Conservation (phyloP, 768 basidiomycete species). For the Rhodotorula kratochvilovae region DNA sequence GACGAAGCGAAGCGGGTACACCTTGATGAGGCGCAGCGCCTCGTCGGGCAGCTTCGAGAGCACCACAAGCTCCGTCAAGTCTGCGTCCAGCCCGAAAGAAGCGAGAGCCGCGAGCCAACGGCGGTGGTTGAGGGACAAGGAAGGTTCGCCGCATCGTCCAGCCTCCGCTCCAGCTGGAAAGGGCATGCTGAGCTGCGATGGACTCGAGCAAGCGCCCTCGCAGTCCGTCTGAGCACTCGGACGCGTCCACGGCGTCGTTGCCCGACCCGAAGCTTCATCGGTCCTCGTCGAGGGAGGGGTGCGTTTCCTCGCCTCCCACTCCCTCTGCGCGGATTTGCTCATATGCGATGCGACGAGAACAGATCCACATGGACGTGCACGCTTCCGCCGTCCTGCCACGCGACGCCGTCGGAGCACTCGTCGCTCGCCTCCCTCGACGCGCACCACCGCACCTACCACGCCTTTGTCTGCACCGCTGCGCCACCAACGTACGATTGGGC, state of each 20-base stretch:
- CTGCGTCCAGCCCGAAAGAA: no score
- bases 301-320: neutral
- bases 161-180: no score
- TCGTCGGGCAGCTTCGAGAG: no score
- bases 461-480: slow-evolving; percentile 21
- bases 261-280: slow-evolving; percentile 1
- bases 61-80: no score
- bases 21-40: no score
- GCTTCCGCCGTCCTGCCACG: slow-evolving; percentile 32
- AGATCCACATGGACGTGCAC: slow-evolving; percentile 24
- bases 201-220: slow-evolving; percentile 1
- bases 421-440: slow-evolving; percentile 5
- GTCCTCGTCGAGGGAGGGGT: neutral
- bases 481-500: slow-evolving; percentile 2
- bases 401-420: neutral
- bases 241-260: neutral
- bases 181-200: no score
- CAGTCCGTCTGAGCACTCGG: neutral
- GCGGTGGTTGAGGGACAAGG: no score
- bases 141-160: no score
- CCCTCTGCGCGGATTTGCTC: neutral
- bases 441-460: slow-evolving; percentile 33
- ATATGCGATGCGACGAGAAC: neutral
- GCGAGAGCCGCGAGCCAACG: no score
- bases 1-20: no score